Evolutionary conservation across 306 rosid species (phyloP).

Genomic region (Elaeagnus macrophylla): DNA sequence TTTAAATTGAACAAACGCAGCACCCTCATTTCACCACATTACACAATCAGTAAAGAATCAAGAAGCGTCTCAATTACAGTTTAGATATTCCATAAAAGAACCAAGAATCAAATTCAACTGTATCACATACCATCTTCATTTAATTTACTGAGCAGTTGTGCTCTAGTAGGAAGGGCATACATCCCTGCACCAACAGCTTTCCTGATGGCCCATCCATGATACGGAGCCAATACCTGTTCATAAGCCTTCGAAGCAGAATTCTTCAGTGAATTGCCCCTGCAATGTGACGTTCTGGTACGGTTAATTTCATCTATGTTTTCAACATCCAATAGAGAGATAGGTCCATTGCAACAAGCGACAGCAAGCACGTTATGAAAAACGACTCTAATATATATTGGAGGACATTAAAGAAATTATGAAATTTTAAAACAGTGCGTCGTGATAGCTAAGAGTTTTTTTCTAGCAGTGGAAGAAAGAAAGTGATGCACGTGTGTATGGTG

Average conservation of each 20-base stretch:
- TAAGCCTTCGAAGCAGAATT: constrained; percentile 90
- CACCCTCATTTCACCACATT: neutral
- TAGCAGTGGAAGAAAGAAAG: too few relatives aligned
- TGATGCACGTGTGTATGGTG: too few relatives aligned
- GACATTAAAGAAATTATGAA: too few relatives aligned
- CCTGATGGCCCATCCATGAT: constrained; percentile 89
- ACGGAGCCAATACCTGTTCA: constrained; percentile 62
- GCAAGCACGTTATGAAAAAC: too few relatives aligned
- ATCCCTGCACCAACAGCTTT: constrained; percentile 87
- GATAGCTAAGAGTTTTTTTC: too few relatives aligned
- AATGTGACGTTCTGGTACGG: constrained; percentile 18
- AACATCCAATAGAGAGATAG: too few relatives aligned
- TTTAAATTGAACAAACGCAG: neutral
- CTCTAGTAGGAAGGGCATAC: constrained; percentile 74
- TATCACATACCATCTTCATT: constrained; percentile 73
- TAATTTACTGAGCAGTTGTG: constrained; percentile 59
- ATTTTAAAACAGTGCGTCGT: too few relatives aligned
- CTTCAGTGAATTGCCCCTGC: constrained; percentile 72
- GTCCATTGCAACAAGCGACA: too few relatives aligned
- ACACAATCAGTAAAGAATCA: neutral
- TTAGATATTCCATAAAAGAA: constrained; percentile 5
- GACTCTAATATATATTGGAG: too few relatives aligned
- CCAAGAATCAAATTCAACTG: constrained; percentile 1
- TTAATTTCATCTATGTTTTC: constrained; percentile 1
- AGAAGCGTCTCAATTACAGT: constrained; percentile 1